A percentile compares a stretch with the other conserved stretches of the same genome.
These are phyloP conservation scores for Sclerotinia sclerotiorum DNA, from an alignment of 2,329 filamentous ascomycete genomes.

Conservation along the genomic window DNA sequence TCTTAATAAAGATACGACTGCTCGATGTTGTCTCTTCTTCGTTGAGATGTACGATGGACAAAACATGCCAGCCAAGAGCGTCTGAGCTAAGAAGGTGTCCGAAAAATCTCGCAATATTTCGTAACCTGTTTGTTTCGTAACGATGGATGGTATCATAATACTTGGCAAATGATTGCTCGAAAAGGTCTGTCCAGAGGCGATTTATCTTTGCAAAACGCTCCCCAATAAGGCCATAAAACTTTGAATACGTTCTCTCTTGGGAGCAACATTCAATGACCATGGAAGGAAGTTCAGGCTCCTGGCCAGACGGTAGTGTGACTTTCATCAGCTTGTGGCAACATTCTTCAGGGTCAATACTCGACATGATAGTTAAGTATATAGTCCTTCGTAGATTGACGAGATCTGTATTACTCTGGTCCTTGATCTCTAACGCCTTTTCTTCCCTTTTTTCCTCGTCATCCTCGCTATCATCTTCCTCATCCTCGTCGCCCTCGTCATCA, in stretches of 20 bases:
- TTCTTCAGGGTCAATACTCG: conserved; percentile 93
- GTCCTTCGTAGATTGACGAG: conserved; percentile 89
- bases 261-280: conserved; percentile 98
- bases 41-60: conserved; percentile 83
- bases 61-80: conserved; percentile 86
- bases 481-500: conserved; percentile 71
- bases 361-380: conserved; percentile 98
- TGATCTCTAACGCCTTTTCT: conserved; percentile 86
- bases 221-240: conserved; percentile 93
- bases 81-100: conserved; percentile 86
- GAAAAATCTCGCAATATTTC: conserved; percentile 94
- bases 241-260: conserved; percentile 94
- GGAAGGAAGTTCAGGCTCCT: conserved; percentile 86
- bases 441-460: conserved; percentile 73
- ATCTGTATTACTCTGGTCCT: conserved; percentile 95
- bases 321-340: conserved; percentile 96
- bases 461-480: conserved; percentile 63
- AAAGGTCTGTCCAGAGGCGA: conserved; percentile 88
- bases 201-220: conserved; percentile 97
- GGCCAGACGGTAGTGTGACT: conserved; percentile 80
- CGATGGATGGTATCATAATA: conserved; percentile 98
- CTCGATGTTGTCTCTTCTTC: conserved; percentile 97
- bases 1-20: conserved; percentile 98
- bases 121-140: conserved; percentile 90
- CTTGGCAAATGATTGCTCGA: conserved; percentile 83